Evolutionary conservation across 441 rosid species (phyloP).

Genomic region (Syzygium syzygioides): DNA sequence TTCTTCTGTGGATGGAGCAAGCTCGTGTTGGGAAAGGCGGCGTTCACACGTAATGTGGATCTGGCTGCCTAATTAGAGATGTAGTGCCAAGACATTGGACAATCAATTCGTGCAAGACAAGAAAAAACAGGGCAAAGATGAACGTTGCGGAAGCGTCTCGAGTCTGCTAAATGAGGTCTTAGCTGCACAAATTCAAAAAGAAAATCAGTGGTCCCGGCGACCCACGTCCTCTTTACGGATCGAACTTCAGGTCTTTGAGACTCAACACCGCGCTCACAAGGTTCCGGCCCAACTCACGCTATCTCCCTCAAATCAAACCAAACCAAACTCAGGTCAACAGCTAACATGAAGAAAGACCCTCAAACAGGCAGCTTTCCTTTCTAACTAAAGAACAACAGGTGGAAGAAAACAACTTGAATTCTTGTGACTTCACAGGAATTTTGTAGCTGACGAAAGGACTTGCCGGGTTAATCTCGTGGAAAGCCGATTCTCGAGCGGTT

Average conservation of each 20-base stretch:
- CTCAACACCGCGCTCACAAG: background rate
- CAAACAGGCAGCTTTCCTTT: background rate
- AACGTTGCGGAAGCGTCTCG: background rate
- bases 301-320: background rate
- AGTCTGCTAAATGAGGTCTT: background rate
- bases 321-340: background rate
- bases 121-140: background rate
- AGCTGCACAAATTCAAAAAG: background rate
- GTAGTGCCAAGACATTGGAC: background rate
- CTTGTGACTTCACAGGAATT: constrained; percentile 10
- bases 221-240: background rate
- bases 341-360: background rate
- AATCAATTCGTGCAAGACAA: background rate
- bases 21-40: background rate
- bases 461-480: background rate
- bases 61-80: background rate
- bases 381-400: background rate
- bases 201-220: background rate
- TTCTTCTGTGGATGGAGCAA: background rate
- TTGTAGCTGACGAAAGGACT: constrained; percentile 2
- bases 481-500: background rate
- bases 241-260: background rate
- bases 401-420: constrained; percentile 8
- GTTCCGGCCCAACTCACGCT: background rate
- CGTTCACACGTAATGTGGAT: background rate